These are phyloP conservation scores for Backusella luteola DNA, from an alignment of 192 early-diverging fungal genomes.

Conservation along the genomic window DNA sequence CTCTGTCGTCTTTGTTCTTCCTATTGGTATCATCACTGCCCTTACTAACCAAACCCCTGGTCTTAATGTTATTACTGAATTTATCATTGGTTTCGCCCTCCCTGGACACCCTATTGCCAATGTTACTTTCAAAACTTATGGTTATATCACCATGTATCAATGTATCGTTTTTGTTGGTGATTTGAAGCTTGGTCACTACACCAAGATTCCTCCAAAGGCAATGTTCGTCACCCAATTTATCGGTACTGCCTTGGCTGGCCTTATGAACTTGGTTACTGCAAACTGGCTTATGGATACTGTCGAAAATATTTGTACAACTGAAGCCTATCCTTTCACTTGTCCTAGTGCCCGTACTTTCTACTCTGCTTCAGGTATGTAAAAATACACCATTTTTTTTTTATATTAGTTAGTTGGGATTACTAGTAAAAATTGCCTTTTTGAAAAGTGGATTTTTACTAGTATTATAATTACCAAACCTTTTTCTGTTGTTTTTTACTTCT, in stretches of 20 bases:
- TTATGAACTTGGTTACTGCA: constrained; percentile 52
- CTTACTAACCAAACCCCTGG: constrained; percentile 76
- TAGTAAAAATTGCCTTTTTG: too few relatives aligned
- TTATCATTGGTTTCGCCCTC: constrained; percentile 77
- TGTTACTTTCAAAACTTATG: constrained; percentile 85
- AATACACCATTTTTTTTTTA: neutral
- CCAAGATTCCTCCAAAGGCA: constrained; percentile 65
- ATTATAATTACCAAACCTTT: too few relatives aligned
- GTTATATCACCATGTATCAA: constrained; percentile 79
- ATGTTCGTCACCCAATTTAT: constrained; percentile 64
- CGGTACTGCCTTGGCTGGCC: constrained; percentile 56
- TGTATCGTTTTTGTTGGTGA: constrained; percentile 68
- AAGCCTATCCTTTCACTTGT: constrained; percentile 47
- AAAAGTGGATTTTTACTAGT: too few relatives aligned
- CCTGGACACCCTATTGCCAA: constrained; percentile 83
- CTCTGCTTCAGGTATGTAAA: constrained; percentile 46
- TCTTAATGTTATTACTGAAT: constrained; percentile 85
- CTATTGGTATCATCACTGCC: constrained; percentile 80
- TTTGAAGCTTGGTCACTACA: constrained; percentile 81
- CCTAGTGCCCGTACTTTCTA: constrained; percentile 56
- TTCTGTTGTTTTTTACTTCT: too few relatives aligned
- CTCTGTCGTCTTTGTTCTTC: constrained; percentile 65
- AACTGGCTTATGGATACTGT: constrained; percentile 45
- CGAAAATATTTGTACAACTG: constrained; percentile 39
- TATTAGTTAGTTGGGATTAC: too few relatives aligned